A percentile compares a stretch with the other conserved stretches of the same genome.
Evolutionary conservation across 345 rosid genomes (phyloP).

Genomic region (Eucalyptus urophylla): DNA sequence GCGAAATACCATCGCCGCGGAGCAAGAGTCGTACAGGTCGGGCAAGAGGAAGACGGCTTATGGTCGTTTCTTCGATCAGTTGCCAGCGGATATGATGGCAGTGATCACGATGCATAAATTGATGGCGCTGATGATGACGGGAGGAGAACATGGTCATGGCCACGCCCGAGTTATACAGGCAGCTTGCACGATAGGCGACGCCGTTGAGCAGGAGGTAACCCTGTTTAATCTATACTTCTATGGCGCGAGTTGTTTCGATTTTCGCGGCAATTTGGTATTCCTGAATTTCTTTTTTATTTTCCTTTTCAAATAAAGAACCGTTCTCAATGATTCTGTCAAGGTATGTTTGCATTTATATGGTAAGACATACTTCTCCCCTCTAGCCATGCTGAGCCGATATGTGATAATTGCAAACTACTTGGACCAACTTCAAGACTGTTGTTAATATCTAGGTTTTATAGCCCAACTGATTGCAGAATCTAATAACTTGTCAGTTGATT

Average conservation of each 20-base stretch:
- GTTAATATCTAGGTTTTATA: background rate
- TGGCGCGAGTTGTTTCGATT: background rate
- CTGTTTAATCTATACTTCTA: background rate
- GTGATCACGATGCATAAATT: slow-evolving; percentile 95
- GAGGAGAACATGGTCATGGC: slow-evolving; percentile 52
- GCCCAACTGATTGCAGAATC: background rate
- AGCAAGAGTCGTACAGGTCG: slow-evolving; percentile 44
- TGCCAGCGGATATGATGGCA: slow-evolving; percentile 87
- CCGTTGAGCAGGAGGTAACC: slow-evolving; percentile 92
- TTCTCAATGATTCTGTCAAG: background rate
- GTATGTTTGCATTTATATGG: background rate
- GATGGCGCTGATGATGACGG: slow-evolving; percentile 65
- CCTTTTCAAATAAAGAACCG: background rate
- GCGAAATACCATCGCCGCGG: slow-evolving; percentile 51
- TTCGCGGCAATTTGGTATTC: background rate
- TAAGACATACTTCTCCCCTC: background rate
- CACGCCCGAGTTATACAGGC: slow-evolving; percentile 54
- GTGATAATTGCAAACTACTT: background rate
- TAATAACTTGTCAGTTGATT: background rate
- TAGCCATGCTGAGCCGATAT: background rate
- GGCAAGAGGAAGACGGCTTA: slow-evolving; percentile 42
- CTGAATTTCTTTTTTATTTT: background rate
- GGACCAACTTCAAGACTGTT: background rate
- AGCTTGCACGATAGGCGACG: slow-evolving; percentile 68
- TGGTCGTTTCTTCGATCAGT: slow-evolving; percentile 48